Base-by-base conservation (phyloP, 2,329 filamentous ascomycete genomes). In the Aspergillus vadensis region DNA sequence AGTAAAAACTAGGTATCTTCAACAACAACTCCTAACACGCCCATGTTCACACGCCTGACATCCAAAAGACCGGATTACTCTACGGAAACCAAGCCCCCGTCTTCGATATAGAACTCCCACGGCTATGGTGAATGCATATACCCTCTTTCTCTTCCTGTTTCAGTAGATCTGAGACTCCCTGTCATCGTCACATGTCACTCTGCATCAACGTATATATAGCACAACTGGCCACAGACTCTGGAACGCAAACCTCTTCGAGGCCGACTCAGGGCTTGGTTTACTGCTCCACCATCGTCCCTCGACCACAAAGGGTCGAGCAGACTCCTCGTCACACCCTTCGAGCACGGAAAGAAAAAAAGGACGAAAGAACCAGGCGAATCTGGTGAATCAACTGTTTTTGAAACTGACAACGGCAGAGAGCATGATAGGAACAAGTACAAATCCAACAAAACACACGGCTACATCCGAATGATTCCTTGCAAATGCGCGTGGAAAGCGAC, bases 401-500 rank as follows among this genome's bases (percentile, higher is more conserved):
- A 21, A 57, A 57, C 55, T 57, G 55, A 49, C 54, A 56, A 48
- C 41, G 27, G 36, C 47, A 58, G 41, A 43, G 21, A 58, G 19
- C 21, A 41, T 23, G 14, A 44, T 32, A 47, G 55, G 51, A 41
- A 49, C 51, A 55, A 60, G 32, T 21, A 32, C 53, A 47, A 47
- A 56, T 56, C 53, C 55, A 57, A 57, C 55, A 50, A 30, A 41
- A 55, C 51, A 55, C 44, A 27, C 54, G 30, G 58, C 52, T 60
- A 57, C 44, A 54, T 56, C 38, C 36, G 39, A 52, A 47, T 61
- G 43, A 58, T 54, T 19, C 52, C 57, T 36, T 47, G 54, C 27
- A 57, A 27, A 55, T 21, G 51, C 48, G 32, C n/a, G 21, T 44
- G 30, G 10, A 39, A 6, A 25, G 32, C 36, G 32, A 41, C 38